A percentile compares a stretch with the other conserved stretches of the same genome.
These are phyloP conservation scores for Fusarium irregulare DNA, from an alignment of 2,329 filamentous ascomycete genomes.

Conservation along the genomic window DNA sequence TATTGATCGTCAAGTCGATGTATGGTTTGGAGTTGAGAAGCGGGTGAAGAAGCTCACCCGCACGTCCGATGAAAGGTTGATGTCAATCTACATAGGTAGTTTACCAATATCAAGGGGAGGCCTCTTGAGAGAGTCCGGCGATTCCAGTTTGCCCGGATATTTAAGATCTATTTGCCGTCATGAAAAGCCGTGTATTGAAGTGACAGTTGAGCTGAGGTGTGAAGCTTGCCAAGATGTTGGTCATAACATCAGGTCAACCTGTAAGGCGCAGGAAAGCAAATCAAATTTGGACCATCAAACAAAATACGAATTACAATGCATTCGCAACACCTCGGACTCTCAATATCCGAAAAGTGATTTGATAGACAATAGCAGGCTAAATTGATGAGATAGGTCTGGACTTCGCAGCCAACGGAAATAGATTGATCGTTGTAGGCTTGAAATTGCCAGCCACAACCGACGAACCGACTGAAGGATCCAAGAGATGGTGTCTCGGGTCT, in stretches of 20 bases:
- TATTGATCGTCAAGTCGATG: neutral
- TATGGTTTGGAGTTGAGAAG: neutral
- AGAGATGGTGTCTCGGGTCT: neutral
- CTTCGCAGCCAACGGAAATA: neutral
- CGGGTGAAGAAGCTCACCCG: neutral
- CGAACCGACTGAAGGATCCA: neutral
- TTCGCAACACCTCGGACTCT: neutral
- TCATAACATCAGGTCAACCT: neutral
- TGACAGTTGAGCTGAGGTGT: neutral
- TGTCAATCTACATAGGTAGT: neutral
- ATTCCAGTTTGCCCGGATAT: neutral
- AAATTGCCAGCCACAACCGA: constrained; percentile 23
- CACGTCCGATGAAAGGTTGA: neutral
- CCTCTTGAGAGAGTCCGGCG: neutral
- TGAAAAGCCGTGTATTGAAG: neutral
- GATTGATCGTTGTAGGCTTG: neutral
- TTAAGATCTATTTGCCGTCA: neutral
- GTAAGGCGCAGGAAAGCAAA: neutral
- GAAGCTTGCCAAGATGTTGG: neutral
- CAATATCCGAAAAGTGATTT: neutral
- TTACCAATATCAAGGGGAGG: neutral
- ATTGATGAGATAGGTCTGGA: neutral
- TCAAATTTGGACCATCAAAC: neutral
- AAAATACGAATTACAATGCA: neutral
- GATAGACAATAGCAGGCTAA: constrained; percentile 10